These are phyloP conservation scores for Diaporthe capsici DNA, from an alignment of 2,329 filamentous ascomycete genomes.

Conservation along the genomic window DNA sequence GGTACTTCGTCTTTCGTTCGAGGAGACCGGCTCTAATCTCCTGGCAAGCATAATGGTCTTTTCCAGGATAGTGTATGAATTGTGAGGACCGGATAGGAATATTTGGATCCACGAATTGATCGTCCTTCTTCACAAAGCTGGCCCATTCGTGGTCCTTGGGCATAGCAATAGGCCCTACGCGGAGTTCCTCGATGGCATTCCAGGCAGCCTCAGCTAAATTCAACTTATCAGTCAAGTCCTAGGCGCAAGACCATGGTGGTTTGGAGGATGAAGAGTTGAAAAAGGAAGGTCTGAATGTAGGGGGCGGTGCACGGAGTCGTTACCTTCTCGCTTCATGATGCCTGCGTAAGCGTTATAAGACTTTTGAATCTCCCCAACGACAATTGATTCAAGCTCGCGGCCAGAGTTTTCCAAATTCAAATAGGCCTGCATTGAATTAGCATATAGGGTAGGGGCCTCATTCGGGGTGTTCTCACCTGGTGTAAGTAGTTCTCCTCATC, in stretches of 20 bases:
- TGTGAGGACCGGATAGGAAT: conserved; percentile 83
- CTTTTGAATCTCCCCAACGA: conserved; percentile 97
- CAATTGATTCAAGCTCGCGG: conserved; percentile 94
- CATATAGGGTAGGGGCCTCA: not conserved
- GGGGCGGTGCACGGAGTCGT: not conserved
- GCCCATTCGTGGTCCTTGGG: conserved; percentile 95
- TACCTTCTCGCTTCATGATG: conserved; percentile 85
- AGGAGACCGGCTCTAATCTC: conserved; percentile 93
- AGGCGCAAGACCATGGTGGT: too few relatives aligned
- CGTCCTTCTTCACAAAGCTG: conserved; percentile 82
- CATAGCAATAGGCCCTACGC: conserved; percentile 89
- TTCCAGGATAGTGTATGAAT: conserved; percentile 92
- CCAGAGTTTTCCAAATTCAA: conserved; percentile 95
- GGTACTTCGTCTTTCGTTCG: conserved; percentile 98
- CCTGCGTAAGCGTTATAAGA: conserved; percentile 94
- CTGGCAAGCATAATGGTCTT: conserved; percentile 83
- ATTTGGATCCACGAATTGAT: conserved; percentile 88
- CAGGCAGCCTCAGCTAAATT: conserved; percentile 79
- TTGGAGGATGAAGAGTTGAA: not conserved
- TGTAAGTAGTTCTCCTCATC: conserved; percentile 98
- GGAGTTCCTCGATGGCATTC: conserved; percentile 83
- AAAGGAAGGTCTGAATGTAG: not conserved
- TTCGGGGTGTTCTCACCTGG: conserved; percentile 70
- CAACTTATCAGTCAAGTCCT: not conserved
- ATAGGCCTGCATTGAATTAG: conserved; percentile 75